Base-by-base conservation (phyloP, 768 basidiomycete species). In the Leccinum disarticulatum region DNA sequence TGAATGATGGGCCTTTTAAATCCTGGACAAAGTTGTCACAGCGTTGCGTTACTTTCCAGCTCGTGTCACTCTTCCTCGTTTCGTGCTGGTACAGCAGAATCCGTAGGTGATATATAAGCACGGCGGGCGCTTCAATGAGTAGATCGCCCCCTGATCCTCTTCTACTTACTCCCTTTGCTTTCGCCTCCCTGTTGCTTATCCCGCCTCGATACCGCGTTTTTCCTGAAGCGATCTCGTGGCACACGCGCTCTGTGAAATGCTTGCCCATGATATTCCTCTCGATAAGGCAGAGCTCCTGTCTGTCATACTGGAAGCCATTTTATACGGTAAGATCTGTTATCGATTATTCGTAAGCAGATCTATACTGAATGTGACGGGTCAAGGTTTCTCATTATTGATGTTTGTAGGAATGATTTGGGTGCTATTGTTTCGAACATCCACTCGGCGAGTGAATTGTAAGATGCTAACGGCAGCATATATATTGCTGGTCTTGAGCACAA, bases 361-460 rank as follows among this genome's bases (percentile, higher is more conserved):
- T 14, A 3, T 51, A 1, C 46, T 63, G 15, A 61, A 3, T 17
- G 19, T 22, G 8, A 54, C 7, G 30, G 17, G 2, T 1, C 28
- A n/a, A 77, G 76, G 76, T 0, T 73, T 76, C 55, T 77, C 74
- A 5, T 35, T 75, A 19, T 56, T 76, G 36, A 76, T 77, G 76
- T 77, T 74, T 58, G 62, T 64, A 13, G 66, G 64, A 8, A 72
- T 73, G 0, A 49, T 77, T 14, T 71, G 69, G 64, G 64, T 58
- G 1, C 33, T 76, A 22, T 43, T 61, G 4, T 49, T 50, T 17
- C 53, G 56, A 19, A 61, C 27, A 7, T 38, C 55, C 6, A 55
- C 53, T 9, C 27, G 35, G 13, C 30, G 48, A 14, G 22, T 22
- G 22, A 22, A 22, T 22, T 22, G 22, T 22, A 22, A 22, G 22